phyloP scores from a whole-genome alignment of 176 grass and related monocot species.

The Triticum urartu region DNA sequence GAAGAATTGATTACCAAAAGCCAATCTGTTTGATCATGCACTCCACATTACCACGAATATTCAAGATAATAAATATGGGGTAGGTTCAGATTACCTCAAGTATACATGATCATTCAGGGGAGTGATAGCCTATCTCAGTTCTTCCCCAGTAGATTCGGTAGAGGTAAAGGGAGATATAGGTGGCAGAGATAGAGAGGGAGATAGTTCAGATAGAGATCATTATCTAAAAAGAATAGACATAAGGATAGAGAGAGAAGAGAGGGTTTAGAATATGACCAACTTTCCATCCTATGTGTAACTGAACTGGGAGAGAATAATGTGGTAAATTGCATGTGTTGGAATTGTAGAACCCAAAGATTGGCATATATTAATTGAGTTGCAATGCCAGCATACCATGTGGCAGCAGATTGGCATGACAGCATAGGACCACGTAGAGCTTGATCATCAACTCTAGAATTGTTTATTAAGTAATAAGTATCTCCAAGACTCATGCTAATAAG shows the following conservation, averaged over 20 bases:
- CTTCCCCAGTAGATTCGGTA: not conserved
- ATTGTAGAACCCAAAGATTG: not conserved
- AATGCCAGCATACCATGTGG: not conserved
- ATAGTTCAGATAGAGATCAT: not conserved
- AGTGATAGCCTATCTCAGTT: not conserved
- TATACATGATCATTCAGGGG: not conserved
- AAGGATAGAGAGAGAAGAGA: not conserved
- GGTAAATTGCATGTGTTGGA: not conserved
- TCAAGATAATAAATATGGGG: not conserved
- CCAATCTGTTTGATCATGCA: not conserved
- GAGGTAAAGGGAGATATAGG: not conserved
- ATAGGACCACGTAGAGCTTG: not conserved
- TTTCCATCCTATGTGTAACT: not conserved
- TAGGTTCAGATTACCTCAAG: slow-evolving; percentile 3
- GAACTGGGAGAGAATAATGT: not conserved
- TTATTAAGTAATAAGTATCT: slow-evolving; percentile 6
- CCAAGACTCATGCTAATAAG: not conserved
- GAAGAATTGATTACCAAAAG: not conserved
- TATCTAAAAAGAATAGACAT: not conserved
- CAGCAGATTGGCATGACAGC: not conserved
- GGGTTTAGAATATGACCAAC: not conserved
- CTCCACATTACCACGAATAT: not conserved
- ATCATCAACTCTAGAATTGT: slow-evolving; percentile 14
- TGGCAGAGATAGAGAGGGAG: not conserved
- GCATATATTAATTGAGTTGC: not conserved